Base-by-base conservation (phyloP, 2,329 filamentous ascomycete species). In the Drechslerella stenobrocha region DNA sequence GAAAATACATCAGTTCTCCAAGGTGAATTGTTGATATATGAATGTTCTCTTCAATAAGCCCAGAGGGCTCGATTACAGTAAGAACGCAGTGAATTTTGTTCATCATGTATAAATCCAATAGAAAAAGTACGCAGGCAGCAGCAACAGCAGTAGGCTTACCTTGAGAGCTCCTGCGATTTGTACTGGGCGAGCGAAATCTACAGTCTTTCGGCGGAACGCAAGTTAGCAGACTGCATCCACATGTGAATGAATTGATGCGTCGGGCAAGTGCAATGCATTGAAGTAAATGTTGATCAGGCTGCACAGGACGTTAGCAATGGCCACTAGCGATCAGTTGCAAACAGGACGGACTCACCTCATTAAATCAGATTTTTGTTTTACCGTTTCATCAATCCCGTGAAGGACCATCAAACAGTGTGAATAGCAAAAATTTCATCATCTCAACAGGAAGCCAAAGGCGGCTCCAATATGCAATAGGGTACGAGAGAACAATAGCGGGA, bases 331-430 rank as follows among this genome's bases (percentile, higher is more conserved):
- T 28, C 11, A 9, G 13, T 13, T 22, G 24, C 34, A 13, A 9
- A 53, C 4, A 51, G 22, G 52, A 46, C 61, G 28, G 42, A 66
- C 74, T 73, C 75, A 77, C 76, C 76, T 77, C 76, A 78, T 78
- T 78, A 78, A 77, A 78, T 78, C 76, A 78, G 76, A 78, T 74
- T 77, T 78, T 76, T 74, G 76, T 73, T 76, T 76, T 76, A 76
- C 72, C 55, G 55, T 60, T 59, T 67, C 63, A 67, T 67, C 45
- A 37, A 60, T 70, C 71, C 71, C 71, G 22, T 64, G n/a, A 46
- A 72, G 70, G 74, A 69, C 70, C 74, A 72, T 77, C 76, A 77
- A 76, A 78, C 75, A 77, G 76, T 78, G 76, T 77, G 76, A 77
- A 77, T 77, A 77, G 22, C 24, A 66, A 66, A 64, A 76, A 70